Evolutionary conservation across 176 grass and related monocot species (phyloP), one percentile per base, ranked within the genome.

Genomic region (Cenchrus americanus): DNA sequence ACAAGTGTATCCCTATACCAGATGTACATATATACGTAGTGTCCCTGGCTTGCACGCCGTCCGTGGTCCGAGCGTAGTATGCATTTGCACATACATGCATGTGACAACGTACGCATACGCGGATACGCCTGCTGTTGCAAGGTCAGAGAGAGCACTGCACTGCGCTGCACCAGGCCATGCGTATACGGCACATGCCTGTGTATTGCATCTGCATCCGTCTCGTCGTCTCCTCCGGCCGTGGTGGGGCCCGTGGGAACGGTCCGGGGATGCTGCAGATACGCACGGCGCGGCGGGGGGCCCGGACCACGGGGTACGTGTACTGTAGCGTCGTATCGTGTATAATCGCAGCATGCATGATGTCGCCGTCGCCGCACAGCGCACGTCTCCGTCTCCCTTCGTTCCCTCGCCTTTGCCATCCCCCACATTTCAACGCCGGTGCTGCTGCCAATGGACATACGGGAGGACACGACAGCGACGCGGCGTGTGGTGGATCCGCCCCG

Each of bases 361-460:
- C 60, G 9, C 58, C 47, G 27, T 48, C 57, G 12, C 26, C 18
- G 15, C 14, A 50, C 55, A 79, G 62, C 13, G 8, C 77, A 14
- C 62, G 49, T 63, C 61, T 40, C 77, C 21, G 6, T 50, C 27
- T 24, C n/a, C 77, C 30, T 0, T 27, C 24, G 2, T 32, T 21
- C 5, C 24, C 7, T 69, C 14, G 14, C 1, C 27, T n/a, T 8
- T 14, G 23, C 59, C 60, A 75, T 74, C 34, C 34, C 12, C 69
- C 69, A n/a, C 69, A 51, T 83, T 83, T 83, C 81, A 83, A 83
- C 59, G 81, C 17, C 18, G 53, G 17, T 3, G 30, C 50, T 51
- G 49, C 14, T 53, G 58, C 69, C 69, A 12, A 41, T 64, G 81
- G 27, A 40, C 40, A 6, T 12, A 22, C 66, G 43, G 41, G 66